Conservation (phyloP, 257 asterid species). For the Datura wrightii region DNA sequence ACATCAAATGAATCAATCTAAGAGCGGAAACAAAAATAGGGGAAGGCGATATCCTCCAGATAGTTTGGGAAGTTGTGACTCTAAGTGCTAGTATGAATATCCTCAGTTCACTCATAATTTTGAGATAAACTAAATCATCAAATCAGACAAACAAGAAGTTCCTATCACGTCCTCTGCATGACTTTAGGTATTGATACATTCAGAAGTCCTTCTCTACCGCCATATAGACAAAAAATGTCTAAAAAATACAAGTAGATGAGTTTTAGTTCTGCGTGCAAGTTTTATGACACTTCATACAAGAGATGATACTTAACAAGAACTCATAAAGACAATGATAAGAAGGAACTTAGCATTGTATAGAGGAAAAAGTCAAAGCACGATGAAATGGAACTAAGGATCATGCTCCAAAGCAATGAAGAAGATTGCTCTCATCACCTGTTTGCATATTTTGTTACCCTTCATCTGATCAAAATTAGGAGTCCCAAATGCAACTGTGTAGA, state of each 20-base stretch:
- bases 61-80: neutral
- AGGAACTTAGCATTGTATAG: neutral
- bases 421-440: slow-evolving; percentile 63
- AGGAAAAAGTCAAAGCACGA: neutral
- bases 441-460: slow-evolving; percentile 86
- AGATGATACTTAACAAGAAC: neutral
- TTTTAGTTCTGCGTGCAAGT: neutral
- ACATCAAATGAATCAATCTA: neutral
- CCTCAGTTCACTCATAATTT: neutral
- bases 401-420: slow-evolving; percentile 22
- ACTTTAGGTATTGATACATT: neutral
- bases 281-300: neutral
- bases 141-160: neutral
- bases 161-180: neutral
- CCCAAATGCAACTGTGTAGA: slow-evolving; percentile 84
- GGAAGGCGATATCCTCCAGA: neutral
- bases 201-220: neutral
- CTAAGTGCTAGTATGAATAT: neutral
- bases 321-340: slow-evolving; percentile 4
- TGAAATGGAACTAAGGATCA: slow-evolving; percentile 9
- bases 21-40: neutral
- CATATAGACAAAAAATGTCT: neutral
- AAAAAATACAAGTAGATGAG: too few species aligned
- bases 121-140: neutral
- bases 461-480: slow-evolving; percentile 86